A percentile compares a stretch with the other conserved stretches of the same genome.
Conservation (phyloP, 1,139 yeast species). For the Tardiomyces depauwii region DNA sequence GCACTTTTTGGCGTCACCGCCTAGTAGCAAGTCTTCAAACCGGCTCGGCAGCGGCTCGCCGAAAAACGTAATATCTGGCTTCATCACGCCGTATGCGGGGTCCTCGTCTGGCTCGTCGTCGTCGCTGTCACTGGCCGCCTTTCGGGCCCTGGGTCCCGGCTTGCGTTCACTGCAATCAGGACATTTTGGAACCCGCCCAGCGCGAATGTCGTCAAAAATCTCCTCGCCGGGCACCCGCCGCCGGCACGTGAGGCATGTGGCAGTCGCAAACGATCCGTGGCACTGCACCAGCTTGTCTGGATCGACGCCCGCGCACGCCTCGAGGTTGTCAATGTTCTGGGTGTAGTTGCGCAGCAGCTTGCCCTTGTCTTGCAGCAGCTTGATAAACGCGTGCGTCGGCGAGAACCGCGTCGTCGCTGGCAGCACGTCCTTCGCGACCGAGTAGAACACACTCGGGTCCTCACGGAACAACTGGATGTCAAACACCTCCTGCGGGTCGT, state of each 20-base stretch:
- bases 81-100: conserved; percentile 56
- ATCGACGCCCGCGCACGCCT: conserved; percentile 68
- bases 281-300: conserved; percentile 75
- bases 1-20: conserved; percentile 46
- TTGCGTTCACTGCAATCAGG: conserved; percentile 39
- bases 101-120: conserved; percentile 10
- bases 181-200: conserved; percentile 57
- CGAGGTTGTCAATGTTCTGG: conserved; percentile 89
- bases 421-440: conserved; percentile 76
- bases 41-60: conserved; percentile 78
- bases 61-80: conserved; percentile 92
- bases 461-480: conserved; percentile 60
- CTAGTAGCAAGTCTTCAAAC: conserved; percentile 54
- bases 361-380: conserved; percentile 60
- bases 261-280: conserved; percentile 92
- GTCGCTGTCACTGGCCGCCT: background rate
- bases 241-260: conserved; percentile 77
- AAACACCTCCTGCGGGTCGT: conserved; percentile 93
- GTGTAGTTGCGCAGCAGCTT: conserved; percentile 83
- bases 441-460: conserved; percentile 61
- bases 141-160: conserved; percentile 4
- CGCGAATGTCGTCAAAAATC: conserved; percentile 51
- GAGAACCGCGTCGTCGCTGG: conserved; percentile 56
- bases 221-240: conserved; percentile 55
- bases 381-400: conserved; percentile 80